Percentiles rank a stretch among this genome's conserved stretches.
Evolutionary conservation across 116 monocot species (phyloP).

Genomic region (Trichopus zeylanicus): DNA sequence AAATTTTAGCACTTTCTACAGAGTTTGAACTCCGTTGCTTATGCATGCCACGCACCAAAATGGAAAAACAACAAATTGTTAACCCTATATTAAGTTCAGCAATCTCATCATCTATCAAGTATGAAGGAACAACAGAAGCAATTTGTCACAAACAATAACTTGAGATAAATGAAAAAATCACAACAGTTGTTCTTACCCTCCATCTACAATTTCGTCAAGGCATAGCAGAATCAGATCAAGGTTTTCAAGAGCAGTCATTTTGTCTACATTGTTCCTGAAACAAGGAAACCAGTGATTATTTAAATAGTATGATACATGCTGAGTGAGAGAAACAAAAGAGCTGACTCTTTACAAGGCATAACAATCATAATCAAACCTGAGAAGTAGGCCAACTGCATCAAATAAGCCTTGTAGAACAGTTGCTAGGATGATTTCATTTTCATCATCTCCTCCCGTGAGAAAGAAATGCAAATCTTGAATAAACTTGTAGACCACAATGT

Average conservation of each 20-base stretch:
- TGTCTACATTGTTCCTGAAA: conserved; percentile 46
- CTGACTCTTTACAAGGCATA: too few relatives aligned
- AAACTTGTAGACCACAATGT: conserved; percentile 32
- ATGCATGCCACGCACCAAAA: too few relatives aligned
- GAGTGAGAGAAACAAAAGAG: too few relatives aligned
- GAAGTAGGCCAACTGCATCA: conserved; percentile 37
- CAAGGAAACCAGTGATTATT: neutral
- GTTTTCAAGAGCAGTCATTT: conserved; percentile 47
- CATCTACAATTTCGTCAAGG: conserved; percentile 58
- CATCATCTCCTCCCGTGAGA: conserved; percentile 32
- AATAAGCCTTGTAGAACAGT: conserved; percentile 34
- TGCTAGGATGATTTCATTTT: conserved; percentile 38
- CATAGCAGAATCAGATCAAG: conserved; percentile 57
- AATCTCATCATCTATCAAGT: too few relatives aligned
- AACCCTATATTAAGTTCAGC: too few relatives aligned
- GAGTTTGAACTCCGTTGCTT: too few relatives aligned
- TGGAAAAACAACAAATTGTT: too few relatives aligned
- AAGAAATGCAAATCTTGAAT: conserved; percentile 33
- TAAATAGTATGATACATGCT: neutral
- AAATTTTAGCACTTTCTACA: too few relatives aligned
- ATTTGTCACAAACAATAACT: too few relatives aligned
- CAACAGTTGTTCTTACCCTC: conserved; percentile 25
- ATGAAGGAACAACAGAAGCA: too few relatives aligned
- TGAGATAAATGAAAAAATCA: neutral
- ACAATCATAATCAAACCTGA: conserved; percentile 23